Base-by-base conservation (phyloP, 1,139 yeast species). In the Yamadazyma spencermartinsiae region DNA sequence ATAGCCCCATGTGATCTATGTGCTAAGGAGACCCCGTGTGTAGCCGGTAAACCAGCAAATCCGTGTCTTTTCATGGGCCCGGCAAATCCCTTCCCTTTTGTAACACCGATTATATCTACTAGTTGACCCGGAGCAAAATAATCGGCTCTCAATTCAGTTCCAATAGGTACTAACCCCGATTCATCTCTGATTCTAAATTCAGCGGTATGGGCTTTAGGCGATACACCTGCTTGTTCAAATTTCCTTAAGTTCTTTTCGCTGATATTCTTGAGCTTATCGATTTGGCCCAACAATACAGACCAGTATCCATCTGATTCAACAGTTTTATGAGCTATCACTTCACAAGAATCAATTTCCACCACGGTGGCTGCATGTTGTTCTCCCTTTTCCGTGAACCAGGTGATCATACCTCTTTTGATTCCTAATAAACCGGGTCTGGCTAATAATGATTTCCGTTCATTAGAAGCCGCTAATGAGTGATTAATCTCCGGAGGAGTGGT, bases 11-110 rank as follows among this genome's bases (percentile, higher is more conserved):
- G 96, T 39, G 90, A 83, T 75, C 99, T 84, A 62, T 92, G 98
- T 26, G 95, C 86, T 42, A 78, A 72, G 24, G 98, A 88, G 31
- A 87, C 92, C 85, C 99, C 99, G 63, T 92, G 99, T 1, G 97
- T 75, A 5, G 98, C 98, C 36, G 80, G 78, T 61, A 87, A 79
- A 72, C 98, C 98, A 38, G 71, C 72, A 67, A 92, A 92, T n/a
- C 88, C 86, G 72, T 86, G 86, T 67, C 96, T 81, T 63, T 92
- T 92, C 96, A 92, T 92, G 15, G 92, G 98, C 79, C 99, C 99
- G 15, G 92, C 89, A 61, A 88, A 88, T 12, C 99, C 99, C 65
- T 94, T 92, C 67, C 98, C 99, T 62, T 89, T 92, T 35, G 94
- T 74, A 15, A 76, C 73, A 11, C 90, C 85, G 55, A 81, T 75